These are phyloP conservation scores for Chlamydomonas incerta DNA, from an alignment of 139 green algal species.

Conservation along the genomic window DNA sequence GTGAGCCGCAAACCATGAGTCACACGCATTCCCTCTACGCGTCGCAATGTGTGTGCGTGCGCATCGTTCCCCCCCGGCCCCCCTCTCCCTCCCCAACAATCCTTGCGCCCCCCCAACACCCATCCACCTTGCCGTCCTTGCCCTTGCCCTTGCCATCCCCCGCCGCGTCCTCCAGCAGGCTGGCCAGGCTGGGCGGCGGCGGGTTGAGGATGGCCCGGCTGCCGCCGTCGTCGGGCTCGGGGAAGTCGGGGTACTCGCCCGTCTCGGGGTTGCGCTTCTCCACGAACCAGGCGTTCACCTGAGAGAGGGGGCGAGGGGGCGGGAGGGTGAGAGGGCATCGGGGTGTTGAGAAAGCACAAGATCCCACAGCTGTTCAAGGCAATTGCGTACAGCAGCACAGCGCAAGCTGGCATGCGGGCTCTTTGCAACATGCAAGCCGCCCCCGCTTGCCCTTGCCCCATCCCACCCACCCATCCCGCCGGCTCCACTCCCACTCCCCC, in stretches of 20 bases:
- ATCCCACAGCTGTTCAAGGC: too few relatives aligned
- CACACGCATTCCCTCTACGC: too few relatives aligned
- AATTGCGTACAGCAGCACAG: too few relatives aligned
- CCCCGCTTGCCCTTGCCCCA: not conserved
- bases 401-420: too few relatives aligned
- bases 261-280: constrained; percentile 82
- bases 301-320: not conserved
- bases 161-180: constrained; percentile 55
- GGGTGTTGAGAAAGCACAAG: too few relatives aligned
- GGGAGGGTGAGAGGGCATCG: not conserved
- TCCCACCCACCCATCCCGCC: not conserved
- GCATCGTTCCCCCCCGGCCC: too few relatives aligned
- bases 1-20: too few relatives aligned
- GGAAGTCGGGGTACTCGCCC: constrained; percentile 87
- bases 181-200: constrained; percentile 60
- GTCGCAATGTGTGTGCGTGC: too few relatives aligned
- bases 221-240: constrained; percentile 79
- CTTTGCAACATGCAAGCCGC: too few relatives aligned
- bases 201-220: constrained; percentile 83
- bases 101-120: too few relatives aligned
- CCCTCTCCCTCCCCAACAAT: too few relatives aligned
- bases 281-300: constrained; percentile 92
- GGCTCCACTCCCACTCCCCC: not conserved
- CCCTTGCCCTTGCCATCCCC: constrained; percentile 63
- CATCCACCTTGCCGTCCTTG: constrained; percentile 49